These are phyloP conservation scores for Cicer arietinum DNA, from an alignment of 306 rosid species.

Conservation along the genomic window DNA sequence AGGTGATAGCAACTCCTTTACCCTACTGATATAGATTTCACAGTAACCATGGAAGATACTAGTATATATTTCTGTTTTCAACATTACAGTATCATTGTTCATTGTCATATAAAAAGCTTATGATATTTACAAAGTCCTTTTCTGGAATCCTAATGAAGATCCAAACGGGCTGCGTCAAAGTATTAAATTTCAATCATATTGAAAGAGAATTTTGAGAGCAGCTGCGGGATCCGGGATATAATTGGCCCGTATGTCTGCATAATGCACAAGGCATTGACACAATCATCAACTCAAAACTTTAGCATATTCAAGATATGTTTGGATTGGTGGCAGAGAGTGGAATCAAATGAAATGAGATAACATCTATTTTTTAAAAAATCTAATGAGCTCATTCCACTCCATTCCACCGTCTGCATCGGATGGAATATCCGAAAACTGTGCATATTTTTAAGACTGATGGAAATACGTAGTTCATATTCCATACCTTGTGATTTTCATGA, in stretches of 20 bases:
- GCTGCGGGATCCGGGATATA: conserved; percentile 77
- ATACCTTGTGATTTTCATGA: conserved; percentile 75
- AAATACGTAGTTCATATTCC: conserved; percentile 53
- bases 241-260: conserved; percentile 84
- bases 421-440: no score
- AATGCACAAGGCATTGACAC: conserved; percentile 13
- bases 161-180: background rate
- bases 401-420: no score
- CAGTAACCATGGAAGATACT: no score
- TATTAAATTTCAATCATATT: conserved; percentile 59
- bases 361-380: background rate
- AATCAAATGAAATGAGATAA: background rate
- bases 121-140: conserved; percentile 36
- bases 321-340: background rate
- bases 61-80: no score
- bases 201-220: conserved; percentile 75
- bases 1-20: no score
- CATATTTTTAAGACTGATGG: background rate
- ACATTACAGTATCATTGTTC: background rate
- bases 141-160: background rate
- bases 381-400: background rate
- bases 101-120: conserved; percentile 29
- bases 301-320: background rate
- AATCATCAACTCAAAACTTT: background rate
- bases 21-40: no score